Conservation (phyloP, 2,329 filamentous ascomycete species). For the Colletotrichum cereale region DNA sequence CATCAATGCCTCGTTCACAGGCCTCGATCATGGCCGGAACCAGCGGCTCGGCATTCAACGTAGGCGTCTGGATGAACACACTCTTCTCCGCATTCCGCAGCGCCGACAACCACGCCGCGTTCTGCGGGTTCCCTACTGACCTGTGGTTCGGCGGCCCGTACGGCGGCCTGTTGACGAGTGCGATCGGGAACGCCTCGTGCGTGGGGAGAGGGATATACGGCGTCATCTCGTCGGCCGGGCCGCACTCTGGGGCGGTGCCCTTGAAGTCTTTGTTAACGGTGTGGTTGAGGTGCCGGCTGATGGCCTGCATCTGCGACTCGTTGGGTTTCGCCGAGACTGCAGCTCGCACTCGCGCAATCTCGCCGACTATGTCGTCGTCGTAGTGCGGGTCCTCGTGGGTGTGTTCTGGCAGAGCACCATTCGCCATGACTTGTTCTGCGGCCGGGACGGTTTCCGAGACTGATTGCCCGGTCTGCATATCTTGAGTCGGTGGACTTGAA, state of each 20-base stretch:
- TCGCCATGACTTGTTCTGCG: not conserved
- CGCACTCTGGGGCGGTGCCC: conserved; percentile 2
- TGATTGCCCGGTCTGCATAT: not conserved
- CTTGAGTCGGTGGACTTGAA: not conserved
- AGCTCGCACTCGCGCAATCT: not conserved
- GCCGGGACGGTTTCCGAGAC: not conserved
- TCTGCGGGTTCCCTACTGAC: conserved; percentile 76
- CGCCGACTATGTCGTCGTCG: not conserved
- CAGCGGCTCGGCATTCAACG: not conserved
- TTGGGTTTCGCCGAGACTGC: not conserved
- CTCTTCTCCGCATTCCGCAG: conserved; percentile 51
- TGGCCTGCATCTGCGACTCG: not conserved
- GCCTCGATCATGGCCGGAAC: not conserved
- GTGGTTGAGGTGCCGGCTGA: not conserved
- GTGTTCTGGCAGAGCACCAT: not conserved
- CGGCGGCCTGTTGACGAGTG: conserved; percentile 76
- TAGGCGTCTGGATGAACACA: not conserved
- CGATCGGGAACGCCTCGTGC: conserved; percentile 74
- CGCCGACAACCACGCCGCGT: conserved; percentile 79
- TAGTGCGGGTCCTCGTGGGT: not conserved
- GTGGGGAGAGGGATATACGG: conserved; percentile 71
- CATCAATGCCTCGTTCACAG: not conserved
- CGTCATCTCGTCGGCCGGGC: conserved; percentile 65
- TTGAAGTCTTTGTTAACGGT: conserved; percentile 2
- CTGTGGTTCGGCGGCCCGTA: conserved; percentile 73